These are phyloP conservation scores for Sphagnum magellanicum DNA, from an alignment of 228 moss, liverwort and hornwort genomes.

Conservation along the genomic window DNA sequence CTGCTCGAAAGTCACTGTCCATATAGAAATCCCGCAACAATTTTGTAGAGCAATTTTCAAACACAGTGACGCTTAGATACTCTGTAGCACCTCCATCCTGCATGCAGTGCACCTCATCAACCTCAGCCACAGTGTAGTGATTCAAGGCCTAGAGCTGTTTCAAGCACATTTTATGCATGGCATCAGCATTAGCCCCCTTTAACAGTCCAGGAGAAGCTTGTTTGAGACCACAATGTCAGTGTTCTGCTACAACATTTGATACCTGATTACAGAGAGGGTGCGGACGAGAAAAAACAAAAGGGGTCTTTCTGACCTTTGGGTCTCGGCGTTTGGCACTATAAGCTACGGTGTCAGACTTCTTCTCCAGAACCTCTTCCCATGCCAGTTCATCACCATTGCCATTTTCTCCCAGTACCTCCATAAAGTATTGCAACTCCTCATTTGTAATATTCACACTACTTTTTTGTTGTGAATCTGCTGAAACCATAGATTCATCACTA, in stretches of 20 bases:
- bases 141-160: background rate
- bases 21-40: slow-evolving; percentile 67
- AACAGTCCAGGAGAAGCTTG: background rate
- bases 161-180: background rate
- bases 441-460: slow-evolving; percentile 18
- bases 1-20: slow-evolving; percentile 64
- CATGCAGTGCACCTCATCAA: slow-evolving; percentile 6
- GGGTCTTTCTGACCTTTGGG: slow-evolving; percentile 37
- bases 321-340: slow-evolving; percentile 66
- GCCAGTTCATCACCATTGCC: slow-evolving; percentile 21
- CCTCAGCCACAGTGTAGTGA: slow-evolving; percentile 13
- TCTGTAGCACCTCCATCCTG: slow-evolving; percentile 77
- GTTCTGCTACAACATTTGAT: too few species aligned
- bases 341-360: slow-evolving; percentile 30
- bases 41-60: slow-evolving; percentile 52
- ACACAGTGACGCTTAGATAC: slow-evolving; percentile 67
- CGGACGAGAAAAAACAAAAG: background rate
- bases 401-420: slow-evolving; percentile 31
- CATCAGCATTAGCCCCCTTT: background rate
- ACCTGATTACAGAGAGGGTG: too few species aligned
- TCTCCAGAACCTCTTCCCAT: slow-evolving; percentile 57
- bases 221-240: too few species aligned
- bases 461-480: background rate
- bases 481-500: background rate
- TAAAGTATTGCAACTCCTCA: slow-evolving; percentile 45